Base-by-base conservation (phyloP, 2,329 filamentous ascomycete species). In the Penicillium sp. region DNA sequence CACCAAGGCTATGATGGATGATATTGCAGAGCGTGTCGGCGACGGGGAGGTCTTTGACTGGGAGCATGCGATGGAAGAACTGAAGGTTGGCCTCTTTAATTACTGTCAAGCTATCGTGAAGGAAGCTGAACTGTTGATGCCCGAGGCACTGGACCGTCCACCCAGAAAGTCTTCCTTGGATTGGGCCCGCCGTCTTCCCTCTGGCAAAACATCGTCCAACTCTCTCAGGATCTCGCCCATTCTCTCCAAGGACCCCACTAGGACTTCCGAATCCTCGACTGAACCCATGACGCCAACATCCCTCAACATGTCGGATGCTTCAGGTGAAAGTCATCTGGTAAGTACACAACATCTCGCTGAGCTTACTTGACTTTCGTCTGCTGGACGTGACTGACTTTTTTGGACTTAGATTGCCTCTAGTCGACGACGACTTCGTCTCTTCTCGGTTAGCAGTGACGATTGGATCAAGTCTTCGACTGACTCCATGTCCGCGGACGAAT, bases 391-490 rank as follows among this genome's bases (percentile, higher is more conserved):
- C 44, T 56, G 14, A 54, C 45, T 5, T 18, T 7, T 41, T 13
- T n/a, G 3, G 7, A 1, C 18, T 24, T 48, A 52, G 49, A 34
- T 52, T 6, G 27, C 29, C 1, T 18, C 49, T 34, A 46, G 36
- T 14, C 39, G 24, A n/a, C 8, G 18, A 7, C 29, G 39, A n/a
- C 29, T 58, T n/a, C 58, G 61, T 43, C 62, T 69, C 2, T 72
- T 72, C 53, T 65, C 63, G 2, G 58, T 73, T 31, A 64, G 67
- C 45, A 62, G 64, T n/a, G 58, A 59, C 11, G 66, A 69, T 14
- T 73, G 71, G 71, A 64, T 62, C 11, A n/a, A 4, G 5, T 36
- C 13, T 6, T 4, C 13, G 13, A 5, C 34, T 36, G 34, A n/a
- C 4, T n/a, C 34, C n/a, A 7, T 6, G 6, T 36, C 4, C 14